phyloP scores from a whole-genome alignment of 106 monocot genomes.

The Allium sativum region DNA sequence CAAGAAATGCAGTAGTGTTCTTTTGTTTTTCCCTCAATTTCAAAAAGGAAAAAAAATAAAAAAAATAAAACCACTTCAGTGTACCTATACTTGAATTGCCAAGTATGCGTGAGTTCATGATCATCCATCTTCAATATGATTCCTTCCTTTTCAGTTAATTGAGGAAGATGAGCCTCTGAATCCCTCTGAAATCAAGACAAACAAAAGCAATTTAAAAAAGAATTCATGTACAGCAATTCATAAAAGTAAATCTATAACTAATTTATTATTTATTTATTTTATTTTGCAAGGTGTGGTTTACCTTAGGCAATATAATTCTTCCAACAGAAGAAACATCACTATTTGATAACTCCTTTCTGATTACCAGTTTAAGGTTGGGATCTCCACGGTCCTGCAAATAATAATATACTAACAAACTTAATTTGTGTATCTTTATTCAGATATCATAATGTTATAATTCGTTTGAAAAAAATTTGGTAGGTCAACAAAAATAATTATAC shows the following conservation, averaged over 20 bases:
- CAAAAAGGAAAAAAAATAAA: no score
- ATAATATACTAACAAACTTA: no score
- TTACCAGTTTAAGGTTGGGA: slow-evolving; percentile 12
- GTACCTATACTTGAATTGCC: slow-evolving; percentile 72
- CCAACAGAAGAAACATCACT: slow-evolving; percentile 47
- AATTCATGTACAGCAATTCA: background rate
- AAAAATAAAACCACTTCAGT: background rate
- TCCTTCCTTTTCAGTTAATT: slow-evolving; percentile 31
- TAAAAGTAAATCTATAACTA: background rate
- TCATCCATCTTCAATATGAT: slow-evolving; percentile 38
- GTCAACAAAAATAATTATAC: no score
- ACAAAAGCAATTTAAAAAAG: background rate
- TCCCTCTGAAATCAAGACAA: slow-evolving; percentile 31
- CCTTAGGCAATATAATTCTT: slow-evolving; percentile 62
- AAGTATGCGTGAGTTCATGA: slow-evolving; percentile 22
- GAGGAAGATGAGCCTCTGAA: slow-evolving; percentile 53
- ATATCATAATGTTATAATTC: no score
- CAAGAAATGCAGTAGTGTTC: no score
- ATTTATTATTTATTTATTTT: background rate
- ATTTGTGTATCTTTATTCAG: no score
- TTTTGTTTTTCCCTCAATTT: no score
- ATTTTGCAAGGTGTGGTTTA: slow-evolving; percentile 4
- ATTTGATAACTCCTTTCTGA: slow-evolving; percentile 47
- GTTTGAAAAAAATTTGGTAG: no score
- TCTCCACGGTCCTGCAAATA: slow-evolving; percentile 5